These are phyloP conservation scores for Phlebiopsis flavidoalba DNA, from an alignment of 768 basidiomycete species.

Conservation along the genomic window DNA sequence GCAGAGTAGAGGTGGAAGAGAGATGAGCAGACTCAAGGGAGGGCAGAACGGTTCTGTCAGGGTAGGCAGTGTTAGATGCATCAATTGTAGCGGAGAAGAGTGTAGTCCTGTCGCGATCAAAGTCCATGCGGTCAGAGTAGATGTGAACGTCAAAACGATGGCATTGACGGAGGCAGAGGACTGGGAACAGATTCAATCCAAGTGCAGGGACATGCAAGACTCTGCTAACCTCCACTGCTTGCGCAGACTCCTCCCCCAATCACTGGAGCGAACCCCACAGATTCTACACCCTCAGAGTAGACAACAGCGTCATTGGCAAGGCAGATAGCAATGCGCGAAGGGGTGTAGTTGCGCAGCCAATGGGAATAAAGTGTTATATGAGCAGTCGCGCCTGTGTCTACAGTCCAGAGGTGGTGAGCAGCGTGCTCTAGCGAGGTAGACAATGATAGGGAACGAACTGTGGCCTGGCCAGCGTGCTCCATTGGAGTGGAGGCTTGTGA, in stretches of 20 bases:
- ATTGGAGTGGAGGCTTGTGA: too few species aligned
- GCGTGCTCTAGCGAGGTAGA: background rate
- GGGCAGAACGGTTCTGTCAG: slow-evolving; percentile 17
- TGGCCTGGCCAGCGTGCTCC: too few species aligned
- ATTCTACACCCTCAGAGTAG: slow-evolving; percentile 23
- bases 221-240: slow-evolving; percentile 8
- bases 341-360: too few species aligned
- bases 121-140: too few species aligned
- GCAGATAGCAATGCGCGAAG: slow-evolving; percentile 14
- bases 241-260: background rate
- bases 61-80: background rate
- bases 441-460: too few species aligned
- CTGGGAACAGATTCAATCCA: slow-evolving; percentile 10
- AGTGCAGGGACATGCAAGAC: slow-evolving; percentile 22
- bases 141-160: too few species aligned
- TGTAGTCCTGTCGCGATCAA: slow-evolving; percentile 7
- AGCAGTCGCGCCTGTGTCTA: slow-evolving; percentile 26
- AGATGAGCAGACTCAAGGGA: slow-evolving; percentile 6
- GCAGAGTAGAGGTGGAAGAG: background rate
- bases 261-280: slow-evolving; percentile 8
- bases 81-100: slow-evolving; percentile 1
- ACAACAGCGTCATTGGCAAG: slow-evolving; percentile 17
- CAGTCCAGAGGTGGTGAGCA: slow-evolving; percentile 17
- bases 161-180: background rate
- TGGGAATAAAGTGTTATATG: too few species aligned